Evolutionary conservation across 352 stramenopile genomes (phyloP), one percentile per base, ranked within the genome.

Genomic region (Elongisporangium prolatum): DNA sequence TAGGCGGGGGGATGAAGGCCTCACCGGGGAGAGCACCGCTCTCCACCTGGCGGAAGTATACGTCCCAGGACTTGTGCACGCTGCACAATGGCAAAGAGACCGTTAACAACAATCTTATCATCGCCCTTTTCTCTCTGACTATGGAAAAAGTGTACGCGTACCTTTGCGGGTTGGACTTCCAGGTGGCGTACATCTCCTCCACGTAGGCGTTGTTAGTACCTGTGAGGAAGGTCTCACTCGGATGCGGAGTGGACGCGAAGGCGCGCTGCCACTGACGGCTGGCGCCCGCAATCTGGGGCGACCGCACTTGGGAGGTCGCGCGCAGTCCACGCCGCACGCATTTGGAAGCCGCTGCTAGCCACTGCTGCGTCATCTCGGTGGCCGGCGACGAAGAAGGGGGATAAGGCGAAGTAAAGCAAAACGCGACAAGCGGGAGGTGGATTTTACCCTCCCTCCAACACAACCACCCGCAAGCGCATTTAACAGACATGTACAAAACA

Each of bases 151-250:
- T 21, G 25, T 17, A 18, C 21, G 55, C 56, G 21, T 59, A 88
- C 65, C 77, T 96, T 9, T 76, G 71, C 0, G 95, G 95, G 77
- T 99, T 85, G 47, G 67, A 61, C 60, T 92, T 86, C 84, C 96
- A 99, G 56, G 74, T 79, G 51, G 95, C 80, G 68, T 98, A 98
- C 97, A 99, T 99, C 62, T 98, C 83, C 73, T 99, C 97, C 21
- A 98, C 89, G 75, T 99, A 99, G 25, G 98, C 72, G 56, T 92
- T 95, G 50, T 97, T 98, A 28, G 87, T 95, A 63, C 92, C 96
- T 22, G 76, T 97, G 61, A 99, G 81, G 69, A 99, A 99, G n/a
- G 74, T 90, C 68, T 93, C 84, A 54, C 80, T 91, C 57, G 84
- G 80, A 68, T 93, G 84, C 34, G 84, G 84, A 54, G 72, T 83